Evolutionary conservation across 257 asterid species (phyloP).

Genomic region (Catharanthus roseus): DNA sequence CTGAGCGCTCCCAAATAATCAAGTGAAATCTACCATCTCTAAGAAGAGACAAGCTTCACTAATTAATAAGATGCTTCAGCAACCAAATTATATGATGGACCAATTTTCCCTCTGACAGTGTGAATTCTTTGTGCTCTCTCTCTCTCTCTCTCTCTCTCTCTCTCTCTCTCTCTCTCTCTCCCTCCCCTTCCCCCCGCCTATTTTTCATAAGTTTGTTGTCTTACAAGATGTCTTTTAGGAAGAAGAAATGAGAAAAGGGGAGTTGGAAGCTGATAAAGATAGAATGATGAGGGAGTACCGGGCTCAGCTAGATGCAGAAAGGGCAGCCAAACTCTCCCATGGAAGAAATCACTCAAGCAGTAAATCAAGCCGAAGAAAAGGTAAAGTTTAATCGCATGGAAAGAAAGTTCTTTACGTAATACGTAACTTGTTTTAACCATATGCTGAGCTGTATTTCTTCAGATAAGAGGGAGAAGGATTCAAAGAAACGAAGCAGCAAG

Average conservation of each 20-base stretch:
- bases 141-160: not conserved
- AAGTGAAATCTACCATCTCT: not conserved
- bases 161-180: not conserved
- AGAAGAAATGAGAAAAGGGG: conserved; percentile 95
- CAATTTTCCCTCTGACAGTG: not conserved
- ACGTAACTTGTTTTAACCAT: conserved; percentile 9
- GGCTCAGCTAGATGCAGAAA: conserved; percentile 97
- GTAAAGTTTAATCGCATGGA: conserved; percentile 31
- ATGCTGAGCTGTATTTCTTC: conserved; percentile 25
- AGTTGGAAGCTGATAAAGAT: conserved; percentile 98
- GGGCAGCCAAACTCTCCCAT: conserved; percentile 73
- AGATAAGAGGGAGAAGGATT: conserved; percentile 81
- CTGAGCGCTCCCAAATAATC: not conserved
- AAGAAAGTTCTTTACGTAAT: conserved; percentile 4
- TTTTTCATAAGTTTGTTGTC: conserved; percentile 16
- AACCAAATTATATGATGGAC: not conserved
- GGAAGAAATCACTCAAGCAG: conserved; percentile 84
- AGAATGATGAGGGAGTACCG: conserved; percentile 96
- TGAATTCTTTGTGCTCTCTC: not conserved
- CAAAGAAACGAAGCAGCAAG: conserved; percentile 70
- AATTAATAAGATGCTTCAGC: not conserved
- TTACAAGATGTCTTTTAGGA: conserved; percentile 62
- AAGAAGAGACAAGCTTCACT: not conserved
- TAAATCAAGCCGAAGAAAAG: conserved; percentile 59
- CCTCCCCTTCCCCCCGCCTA: not conserved